Base-by-base conservation (phyloP, 805 yeast species). In the Monosporozyma unispora region DNA sequence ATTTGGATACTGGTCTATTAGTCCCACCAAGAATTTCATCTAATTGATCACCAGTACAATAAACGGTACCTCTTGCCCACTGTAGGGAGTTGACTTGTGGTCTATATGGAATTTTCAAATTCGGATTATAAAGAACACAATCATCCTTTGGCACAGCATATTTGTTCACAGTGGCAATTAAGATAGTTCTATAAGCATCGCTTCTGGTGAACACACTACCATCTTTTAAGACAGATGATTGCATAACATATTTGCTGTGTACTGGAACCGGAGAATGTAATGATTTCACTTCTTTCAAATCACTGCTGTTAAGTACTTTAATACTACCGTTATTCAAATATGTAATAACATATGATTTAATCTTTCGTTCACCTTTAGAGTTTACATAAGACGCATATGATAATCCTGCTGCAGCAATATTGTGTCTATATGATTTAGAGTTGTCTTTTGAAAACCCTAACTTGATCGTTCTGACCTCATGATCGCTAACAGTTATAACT, bases 11-110 rank as follows among this genome's bases (percentile, higher is more conserved):
- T 43, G 83, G 80, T 54, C 96, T 75, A 48, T 79, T 78, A 0
- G 82, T 82, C 0, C 97, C 97, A 4, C 85, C 87, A 37, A 91
- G 73, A 42, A 87, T 60, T 11, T 60, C 48, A 51, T 84, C 82
- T 47, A 93, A 71, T 53, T 87, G 95, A 1, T 75, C 72, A 21
- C 76, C 64, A 2, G 81, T 70, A n/a, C 83, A 75, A 52, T 75
- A 73, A 18, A 79, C 79, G 0, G 84, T 70, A 2, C 96, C 96
- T 55, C 83, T 79, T 6, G 93, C 87, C 93, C 96, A 86, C 64
- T 84, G 91, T 42, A 86, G 71, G 0, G 93, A 78, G 35, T 88
- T 79, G 6, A 87, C 79, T 4, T 79, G 74, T 2, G 99, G 99
- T 45, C 98, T 74, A 29, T 79, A 77, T 1, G 96, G 95, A 19